Evolutionary conservation across 352 stramenopile species (phyloP), one percentile per base, ranked within the genome.

Genomic region (Globisporangium perplexum): DNA sequence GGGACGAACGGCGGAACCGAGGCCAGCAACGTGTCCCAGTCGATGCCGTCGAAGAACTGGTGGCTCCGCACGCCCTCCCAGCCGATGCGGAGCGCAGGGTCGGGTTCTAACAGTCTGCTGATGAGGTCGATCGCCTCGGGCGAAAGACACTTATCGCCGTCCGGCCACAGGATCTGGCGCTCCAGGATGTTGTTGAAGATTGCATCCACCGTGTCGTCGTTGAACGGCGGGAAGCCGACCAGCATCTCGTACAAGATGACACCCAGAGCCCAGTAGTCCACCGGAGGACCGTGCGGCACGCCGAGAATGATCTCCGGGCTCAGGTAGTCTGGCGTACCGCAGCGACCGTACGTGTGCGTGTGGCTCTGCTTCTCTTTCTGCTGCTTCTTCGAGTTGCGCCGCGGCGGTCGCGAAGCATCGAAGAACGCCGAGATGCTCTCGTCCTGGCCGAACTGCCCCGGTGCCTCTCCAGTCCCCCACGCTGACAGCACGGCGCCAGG

Each of bases 191-290:
- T 94, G 50, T 59, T 67, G 48, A 96, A 96, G 54, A 96, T 95
- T 0, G 77, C 72, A 41, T 96, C 85, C 26, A 93, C 80, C 0
- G 85, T 92, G 53, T 95, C 81, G 55, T 94, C 86, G 36, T 96
- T 96, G 56, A 96, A 96, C 3, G 86, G 86, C 38, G 84, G 84
- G 57, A 95, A 94, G 0, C 84, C 86, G 17, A 93, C 82, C 30
- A 96, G 66, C 80, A 95, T 93, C 54, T 94, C 84, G 65, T 92
- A 94, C 33, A 96, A 41, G 33, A 96, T 94, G n/a, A 96, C 83
- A n/a, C 88, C 88, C 8, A 96, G 71, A 4, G 83, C 84, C 88
- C 88, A 96, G 38, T 88, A 96, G 41, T 96, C 88, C 18, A 94
- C 88, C 7, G 82, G 72, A 3, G 82, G 79, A 2, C 80, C 85